Base-by-base conservation (phyloP, 306 rosid species). In the Lotus japonicus region DNA sequence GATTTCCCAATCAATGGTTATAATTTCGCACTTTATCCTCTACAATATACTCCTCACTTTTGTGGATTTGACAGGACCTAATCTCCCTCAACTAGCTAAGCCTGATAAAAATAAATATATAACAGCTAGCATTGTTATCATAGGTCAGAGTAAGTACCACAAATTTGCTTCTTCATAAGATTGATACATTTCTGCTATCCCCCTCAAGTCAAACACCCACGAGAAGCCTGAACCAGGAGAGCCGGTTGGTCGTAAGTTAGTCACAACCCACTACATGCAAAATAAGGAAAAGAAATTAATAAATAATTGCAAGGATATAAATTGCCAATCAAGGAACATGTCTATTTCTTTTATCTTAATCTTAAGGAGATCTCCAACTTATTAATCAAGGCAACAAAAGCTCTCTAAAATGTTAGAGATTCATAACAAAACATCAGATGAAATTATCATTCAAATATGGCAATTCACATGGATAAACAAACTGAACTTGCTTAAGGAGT, bases 101-200 rank as follows among this genome's bases (percentile, higher is more conserved):
- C 16, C 58, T 2, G 6, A 72, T 50, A 50, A 43, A 31, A 60
- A 68, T 23, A 55, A 65, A 18, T 17, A 69, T 31, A 58, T 26
- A 15, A 56, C 46, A 13, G 67, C 39, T 44, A 62, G 21, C 50
- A 26, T 44, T 35, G 62, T 64, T 43, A 57, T 68, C 61, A 69
- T 3, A 56, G 66, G 60, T 70, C 42, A 46, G 55, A 53, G 52
- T 18, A 42, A 16, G 33, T 90, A 90, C 98, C 98, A 94, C 71
- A 90, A 60, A 77, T 90, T 90, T 72, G 95, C 79, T 57, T 88
- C 97, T 83, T 94, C 98, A 26, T 94, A 94, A 58, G 98, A 90
- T 64, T 70, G 84, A 82, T 88, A 90, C 97, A 94, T 80, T 72
- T 94, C 97, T 31, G 89, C 67, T 42, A 94, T 90, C 56, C 98